Evolutionary conservation across 164 flowering plant species (phyloP).

Genomic region (Protea cynaroides): DNA sequence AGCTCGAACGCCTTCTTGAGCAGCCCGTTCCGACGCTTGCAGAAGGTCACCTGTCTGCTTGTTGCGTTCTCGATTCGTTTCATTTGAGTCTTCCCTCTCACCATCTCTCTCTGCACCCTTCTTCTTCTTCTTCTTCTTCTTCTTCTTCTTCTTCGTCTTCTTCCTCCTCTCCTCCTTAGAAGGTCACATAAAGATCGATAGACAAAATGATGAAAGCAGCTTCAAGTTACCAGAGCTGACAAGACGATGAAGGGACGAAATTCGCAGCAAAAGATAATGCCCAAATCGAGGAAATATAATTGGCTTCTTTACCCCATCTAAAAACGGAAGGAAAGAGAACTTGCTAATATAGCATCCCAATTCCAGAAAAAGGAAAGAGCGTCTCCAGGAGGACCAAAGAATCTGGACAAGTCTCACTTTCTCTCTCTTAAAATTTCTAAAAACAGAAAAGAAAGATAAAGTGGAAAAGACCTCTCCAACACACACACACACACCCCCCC

Average conservation of each 20-base stretch:
- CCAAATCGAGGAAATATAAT: no score
- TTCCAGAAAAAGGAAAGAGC: not conserved
- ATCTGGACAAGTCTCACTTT: not conserved
- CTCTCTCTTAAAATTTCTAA: not conserved
- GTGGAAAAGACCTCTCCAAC: not conserved
- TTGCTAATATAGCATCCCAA: not conserved
- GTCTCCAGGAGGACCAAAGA: not conserved
- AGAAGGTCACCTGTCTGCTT: constrained; percentile 55
- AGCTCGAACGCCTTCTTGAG: constrained; percentile 52
- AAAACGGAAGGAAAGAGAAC: not conserved
- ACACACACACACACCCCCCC: no score
- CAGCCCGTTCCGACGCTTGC: constrained; percentile 44
- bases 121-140: no score
- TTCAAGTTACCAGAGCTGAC: no score
- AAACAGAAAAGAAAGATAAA: not conserved
- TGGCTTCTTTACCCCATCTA: not conserved
- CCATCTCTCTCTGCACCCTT: no score
- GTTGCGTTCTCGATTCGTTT: constrained; percentile 48
- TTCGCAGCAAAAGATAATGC: no score
- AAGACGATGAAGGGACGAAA: no score
- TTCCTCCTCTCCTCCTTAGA: no score
- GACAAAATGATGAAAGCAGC: no score
- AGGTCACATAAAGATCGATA: no score
- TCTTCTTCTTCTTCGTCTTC: no score
- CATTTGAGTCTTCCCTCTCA: constrained; percentile 53